These are phyloP conservation scores for Bolboschoenus planiculmis DNA, from an alignment of 176 grass and related monocot species.

Conservation along the genomic window DNA sequence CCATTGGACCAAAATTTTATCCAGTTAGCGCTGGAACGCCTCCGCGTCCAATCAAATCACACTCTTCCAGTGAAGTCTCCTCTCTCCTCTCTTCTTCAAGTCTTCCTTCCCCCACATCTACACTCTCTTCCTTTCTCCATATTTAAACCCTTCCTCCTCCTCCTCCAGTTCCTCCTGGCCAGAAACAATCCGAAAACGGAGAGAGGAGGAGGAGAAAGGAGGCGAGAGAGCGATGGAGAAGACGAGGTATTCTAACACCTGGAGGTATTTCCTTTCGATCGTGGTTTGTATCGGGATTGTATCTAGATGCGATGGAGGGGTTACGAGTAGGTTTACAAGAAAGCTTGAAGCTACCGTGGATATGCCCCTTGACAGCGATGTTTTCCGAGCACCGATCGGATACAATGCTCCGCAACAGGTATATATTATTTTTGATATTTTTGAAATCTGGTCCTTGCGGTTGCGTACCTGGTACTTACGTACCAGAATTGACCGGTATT, in stretches of 20 bases:
- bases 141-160: not conserved
- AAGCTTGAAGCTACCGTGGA: constrained; percentile 21
- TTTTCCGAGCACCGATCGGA: constrained; percentile 30
- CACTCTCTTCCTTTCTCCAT: too few species aligned
- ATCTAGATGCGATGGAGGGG: constrained; percentile 23
- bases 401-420: constrained; percentile 48
- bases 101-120: not conserved
- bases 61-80: too few species aligned
- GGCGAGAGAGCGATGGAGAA: not conserved
- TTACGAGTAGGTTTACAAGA: constrained; percentile 33
- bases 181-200: not conserved
- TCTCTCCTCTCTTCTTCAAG: not conserved
- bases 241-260: not conserved
- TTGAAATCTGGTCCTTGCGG: too few species aligned
- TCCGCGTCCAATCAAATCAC: too few species aligned
- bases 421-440: not conserved
- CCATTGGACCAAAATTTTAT: too few species aligned
- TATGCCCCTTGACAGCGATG: constrained; percentile 34
- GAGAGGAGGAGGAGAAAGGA: not conserved
- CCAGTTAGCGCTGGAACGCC: too few species aligned
- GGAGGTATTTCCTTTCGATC: not conserved
- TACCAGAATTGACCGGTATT: not conserved
- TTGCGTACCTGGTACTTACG: too few species aligned
- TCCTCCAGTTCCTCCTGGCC: not conserved
- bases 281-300: constrained; percentile 8